Percentiles rank a stretch among this genome's conserved stretches.
These are phyloP conservation scores for Casaregolazyma suthepensis DNA, from an alignment of 1,139 yeast genomes.

Conservation along the genomic window DNA sequence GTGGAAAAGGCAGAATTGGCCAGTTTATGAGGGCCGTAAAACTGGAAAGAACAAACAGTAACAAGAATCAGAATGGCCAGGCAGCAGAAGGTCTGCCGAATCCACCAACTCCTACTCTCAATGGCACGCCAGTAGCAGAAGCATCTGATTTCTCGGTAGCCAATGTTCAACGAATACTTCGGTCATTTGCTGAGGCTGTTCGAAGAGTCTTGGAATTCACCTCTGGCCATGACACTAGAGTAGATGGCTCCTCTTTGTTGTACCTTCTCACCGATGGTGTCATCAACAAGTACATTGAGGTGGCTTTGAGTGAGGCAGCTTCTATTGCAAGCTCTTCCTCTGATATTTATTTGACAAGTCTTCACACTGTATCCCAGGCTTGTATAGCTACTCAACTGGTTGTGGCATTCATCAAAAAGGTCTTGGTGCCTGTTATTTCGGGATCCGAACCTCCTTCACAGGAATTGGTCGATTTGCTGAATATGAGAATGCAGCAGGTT, in stretches of 20 bases:
- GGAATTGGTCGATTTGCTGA: conserved; percentile 58
- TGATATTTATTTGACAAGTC: conserved; percentile 41
- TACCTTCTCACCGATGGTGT: conserved; percentile 63
- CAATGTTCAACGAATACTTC: conserved; percentile 58
- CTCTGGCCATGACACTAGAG: conserved; percentile 53
- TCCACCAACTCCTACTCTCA: conserved; percentile 3
- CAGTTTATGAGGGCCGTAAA: conserved; percentile 31
- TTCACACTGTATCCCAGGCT: conserved; percentile 49
- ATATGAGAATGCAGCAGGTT: conserved; percentile 58
- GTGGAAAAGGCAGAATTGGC: conserved; percentile 28
- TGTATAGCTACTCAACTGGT: conserved; percentile 61
- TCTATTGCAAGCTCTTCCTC: conserved; percentile 35
- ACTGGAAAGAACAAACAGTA: conserved; percentile 22
- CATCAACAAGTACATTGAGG: conserved; percentile 68
- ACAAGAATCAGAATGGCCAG: conserved; percentile 9
- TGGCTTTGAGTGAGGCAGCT: conserved; percentile 62
- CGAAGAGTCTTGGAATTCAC: conserved; percentile 73
- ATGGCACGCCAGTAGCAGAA: conserved; percentile 7
- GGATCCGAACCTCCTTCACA: conserved; percentile 50
- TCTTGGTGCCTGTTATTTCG: conserved; percentile 65
- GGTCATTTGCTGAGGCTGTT: conserved; percentile 70
- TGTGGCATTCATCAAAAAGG: conserved; percentile 65
- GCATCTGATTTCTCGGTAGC: conserved; percentile 22
- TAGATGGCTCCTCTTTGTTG: conserved; percentile 58
- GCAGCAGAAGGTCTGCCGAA: background rate